These are phyloP conservation scores for Lactifluus subvellereus DNA, from an alignment of 768 basidiomycete genomes.

Conservation along the genomic window DNA sequence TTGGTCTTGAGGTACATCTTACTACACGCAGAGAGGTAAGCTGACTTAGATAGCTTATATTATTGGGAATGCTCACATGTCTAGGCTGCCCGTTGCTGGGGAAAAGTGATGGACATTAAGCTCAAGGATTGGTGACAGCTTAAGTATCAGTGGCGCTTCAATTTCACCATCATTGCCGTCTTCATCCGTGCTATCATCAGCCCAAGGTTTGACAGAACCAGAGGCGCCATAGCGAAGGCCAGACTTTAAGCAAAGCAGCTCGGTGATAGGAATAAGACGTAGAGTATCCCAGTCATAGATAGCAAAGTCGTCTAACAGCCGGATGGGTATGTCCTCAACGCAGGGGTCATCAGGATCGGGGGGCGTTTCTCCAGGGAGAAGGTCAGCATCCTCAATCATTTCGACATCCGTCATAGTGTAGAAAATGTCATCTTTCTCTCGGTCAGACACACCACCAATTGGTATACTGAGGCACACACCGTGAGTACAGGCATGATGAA, in stretches of 20 bases:
- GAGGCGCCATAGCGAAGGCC: constrained; percentile 32
- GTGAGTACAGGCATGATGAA: neutral
- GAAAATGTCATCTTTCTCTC: neutral
- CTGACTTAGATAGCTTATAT: no score
- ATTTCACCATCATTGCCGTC: neutral
- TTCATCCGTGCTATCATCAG: constrained; percentile 28
- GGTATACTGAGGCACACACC: neutral
- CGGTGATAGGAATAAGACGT: constrained; percentile 37
- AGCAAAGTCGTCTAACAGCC: constrained; percentile 48
- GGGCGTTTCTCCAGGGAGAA: constrained; percentile 2
- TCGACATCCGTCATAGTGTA: neutral
- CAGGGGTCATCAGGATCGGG: constrained; percentile 2
- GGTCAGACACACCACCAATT: neutral
- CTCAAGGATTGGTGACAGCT: constrained; percentile 41
- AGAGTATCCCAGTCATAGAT: constrained; percentile 41
- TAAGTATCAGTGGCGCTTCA: constrained; percentile 31
- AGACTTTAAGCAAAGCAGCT: constrained; percentile 34
- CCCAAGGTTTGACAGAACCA: constrained; percentile 36
- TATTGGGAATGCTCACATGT: constrained; percentile 36
- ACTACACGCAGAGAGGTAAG: constrained; percentile 31
- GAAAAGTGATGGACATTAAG: constrained; percentile 42
- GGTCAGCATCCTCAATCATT: neutral
- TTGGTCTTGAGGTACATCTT: constrained; percentile 59
- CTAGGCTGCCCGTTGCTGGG: constrained; percentile 32
- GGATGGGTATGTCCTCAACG: constrained; percentile 47